A percentile compares a stretch with the other conserved stretches of the same genome.
Evolutionary conservation across 73 alveolate genomes (phyloP).

Genomic region (Blepharisma japonicum): DNA sequence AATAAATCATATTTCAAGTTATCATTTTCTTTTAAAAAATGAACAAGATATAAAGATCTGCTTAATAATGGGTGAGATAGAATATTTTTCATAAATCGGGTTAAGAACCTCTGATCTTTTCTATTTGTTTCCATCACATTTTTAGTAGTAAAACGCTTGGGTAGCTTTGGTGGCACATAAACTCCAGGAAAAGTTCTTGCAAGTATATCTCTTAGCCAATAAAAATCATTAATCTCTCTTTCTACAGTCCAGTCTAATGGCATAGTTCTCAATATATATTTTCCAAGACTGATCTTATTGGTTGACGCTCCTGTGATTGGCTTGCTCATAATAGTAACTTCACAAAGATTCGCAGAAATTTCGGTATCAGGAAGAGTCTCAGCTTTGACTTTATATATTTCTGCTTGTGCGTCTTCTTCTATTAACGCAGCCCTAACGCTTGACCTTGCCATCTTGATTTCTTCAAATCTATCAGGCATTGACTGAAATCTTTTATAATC

Average conservation of each 20-base stretch:
- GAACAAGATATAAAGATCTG: background rate
- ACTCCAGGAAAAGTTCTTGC: constrained; percentile 71
- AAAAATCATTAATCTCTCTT: constrained; percentile 74
- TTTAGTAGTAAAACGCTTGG: constrained; percentile 31
- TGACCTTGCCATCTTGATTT: too few species aligned
- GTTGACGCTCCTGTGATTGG: too few species aligned
- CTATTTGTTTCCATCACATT: background rate
- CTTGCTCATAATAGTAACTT: too few species aligned
- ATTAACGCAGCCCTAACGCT: too few species aligned
- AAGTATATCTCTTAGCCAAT: constrained; percentile 58
- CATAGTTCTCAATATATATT: background rate
- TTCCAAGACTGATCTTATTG: too few species aligned
- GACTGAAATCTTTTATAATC: too few species aligned
- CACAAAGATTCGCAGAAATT: too few species aligned
- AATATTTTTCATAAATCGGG: background rate
- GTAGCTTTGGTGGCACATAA: constrained; percentile 74
- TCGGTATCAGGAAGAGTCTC: too few species aligned
- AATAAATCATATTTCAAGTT: too few species aligned
- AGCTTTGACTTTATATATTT: too few species aligned
- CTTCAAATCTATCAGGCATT: too few species aligned
- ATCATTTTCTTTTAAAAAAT: background rate
- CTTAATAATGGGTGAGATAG: background rate
- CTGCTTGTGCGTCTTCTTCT: too few species aligned
- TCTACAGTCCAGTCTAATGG: background rate
- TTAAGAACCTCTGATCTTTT: background rate